Percentiles rank a stretch among this genome's conserved stretches.
Conservation (phyloP, 306 rosid genomes). For the Castanea mollissima region DNA sequence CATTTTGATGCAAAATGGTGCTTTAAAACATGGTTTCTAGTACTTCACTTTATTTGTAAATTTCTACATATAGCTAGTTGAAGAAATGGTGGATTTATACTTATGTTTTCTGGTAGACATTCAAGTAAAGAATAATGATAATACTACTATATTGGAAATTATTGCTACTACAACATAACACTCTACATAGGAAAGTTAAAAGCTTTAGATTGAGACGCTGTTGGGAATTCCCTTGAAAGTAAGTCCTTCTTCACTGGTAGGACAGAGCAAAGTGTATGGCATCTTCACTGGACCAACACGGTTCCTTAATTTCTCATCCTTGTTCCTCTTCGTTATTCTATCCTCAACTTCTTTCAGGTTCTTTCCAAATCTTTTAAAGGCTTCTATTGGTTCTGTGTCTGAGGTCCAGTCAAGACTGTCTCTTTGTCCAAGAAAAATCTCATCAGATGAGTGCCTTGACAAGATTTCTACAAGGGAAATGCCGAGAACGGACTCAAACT, state of each 20-base stretch:
- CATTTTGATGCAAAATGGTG: too few species aligned
- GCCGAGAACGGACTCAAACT: slow-evolving; percentile 46
- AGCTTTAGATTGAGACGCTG: slow-evolving; percentile 48
- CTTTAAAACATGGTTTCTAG: too few species aligned
- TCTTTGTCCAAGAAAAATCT: slow-evolving; percentile 68
- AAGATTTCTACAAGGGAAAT: slow-evolving; percentile 64
- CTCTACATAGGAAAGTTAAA: background rate
- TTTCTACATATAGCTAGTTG: background rate
- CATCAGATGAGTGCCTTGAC: slow-evolving; percentile 80
- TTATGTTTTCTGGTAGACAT: background rate
- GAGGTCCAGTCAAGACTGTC: slow-evolving; percentile 64
- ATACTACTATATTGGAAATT: background rate
- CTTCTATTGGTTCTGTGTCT: slow-evolving; percentile 40
- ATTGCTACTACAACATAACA: background rate
- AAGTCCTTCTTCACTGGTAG: slow-evolving; percentile 51
- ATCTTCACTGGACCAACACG: slow-evolving; percentile 57
- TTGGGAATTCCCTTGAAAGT: slow-evolving; percentile 75
- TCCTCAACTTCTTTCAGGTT: slow-evolving; percentile 42
- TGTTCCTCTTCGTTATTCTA: slow-evolving; percentile 35
- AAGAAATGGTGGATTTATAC: background rate
- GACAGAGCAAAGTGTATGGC: slow-evolving; percentile 65
- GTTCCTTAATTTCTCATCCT: slow-evolving; percentile 41
- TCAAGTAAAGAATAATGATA: background rate
- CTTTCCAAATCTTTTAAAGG: slow-evolving; percentile 48
- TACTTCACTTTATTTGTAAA: too few species aligned